phyloP scores from a whole-genome alignment of 2,329 filamentous ascomycete species.

The Monosporascus sp. region DNA sequence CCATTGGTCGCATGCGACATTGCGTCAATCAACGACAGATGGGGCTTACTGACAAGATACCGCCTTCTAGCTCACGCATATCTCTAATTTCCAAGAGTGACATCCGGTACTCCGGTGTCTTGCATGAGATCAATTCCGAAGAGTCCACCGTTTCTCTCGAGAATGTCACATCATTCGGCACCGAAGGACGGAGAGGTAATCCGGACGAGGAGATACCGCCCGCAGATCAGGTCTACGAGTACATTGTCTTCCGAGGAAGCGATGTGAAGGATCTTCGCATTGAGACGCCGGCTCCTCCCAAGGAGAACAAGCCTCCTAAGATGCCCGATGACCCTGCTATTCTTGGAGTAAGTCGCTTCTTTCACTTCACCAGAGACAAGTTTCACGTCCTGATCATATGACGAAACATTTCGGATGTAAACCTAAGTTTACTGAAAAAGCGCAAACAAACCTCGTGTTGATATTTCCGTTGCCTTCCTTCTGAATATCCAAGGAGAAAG shows the following conservation, averaged over 20 bases:
- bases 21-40: not conserved
- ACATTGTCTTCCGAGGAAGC: slow-evolving; percentile 96
- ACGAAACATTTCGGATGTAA: slow-evolving; percentile 98
- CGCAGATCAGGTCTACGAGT: slow-evolving; percentile 89
- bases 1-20: slow-evolving; percentile 2
- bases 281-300: slow-evolving; percentile 67
- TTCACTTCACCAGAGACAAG: slow-evolving; percentile 1
- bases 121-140: slow-evolving; percentile 97
- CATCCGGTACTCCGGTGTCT: slow-evolving; percentile 92
- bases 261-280: slow-evolving; percentile 98
- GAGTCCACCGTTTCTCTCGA: slow-evolving; percentile 95
- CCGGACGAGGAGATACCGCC: slow-evolving; percentile 77
- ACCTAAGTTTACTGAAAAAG: slow-evolving; percentile 76
- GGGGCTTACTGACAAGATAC: slow-evolving; percentile 10
- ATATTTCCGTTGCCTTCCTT: slow-evolving; percentile 99
- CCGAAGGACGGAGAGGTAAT: slow-evolving; percentile 78
- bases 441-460: slow-evolving; percentile 88
- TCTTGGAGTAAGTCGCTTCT: slow-evolving; percentile 75
- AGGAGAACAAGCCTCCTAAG: slow-evolving; percentile 68
- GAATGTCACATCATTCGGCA: slow-evolving; percentile 90
- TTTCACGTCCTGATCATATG: slow-evolving; percentile 44
- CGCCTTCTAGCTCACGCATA: slow-evolving; percentile 70
- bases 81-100: slow-evolving; percentile 96
- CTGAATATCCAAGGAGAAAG: slow-evolving; percentile 55
- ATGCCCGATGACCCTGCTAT: slow-evolving; percentile 95